phyloP scores from a whole-genome alignment of 352 stramenopile species.

The Globisporangium abappressorium region DNA sequence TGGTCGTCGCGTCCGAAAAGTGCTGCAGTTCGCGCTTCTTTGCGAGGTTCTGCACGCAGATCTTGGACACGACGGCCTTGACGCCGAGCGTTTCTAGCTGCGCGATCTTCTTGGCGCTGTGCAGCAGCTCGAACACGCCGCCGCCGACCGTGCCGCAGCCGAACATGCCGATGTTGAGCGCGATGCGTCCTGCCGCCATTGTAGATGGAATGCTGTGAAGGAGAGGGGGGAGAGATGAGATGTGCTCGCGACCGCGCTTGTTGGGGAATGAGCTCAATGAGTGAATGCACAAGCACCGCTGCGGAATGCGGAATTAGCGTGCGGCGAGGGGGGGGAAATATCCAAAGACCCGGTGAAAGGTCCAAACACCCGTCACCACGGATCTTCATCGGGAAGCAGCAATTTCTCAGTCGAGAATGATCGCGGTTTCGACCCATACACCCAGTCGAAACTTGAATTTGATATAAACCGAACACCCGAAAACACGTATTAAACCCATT shows the following conservation, averaged over 20 bases:
- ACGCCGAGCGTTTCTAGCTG: slow-evolving; percentile 63
- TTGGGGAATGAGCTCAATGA: not conserved
- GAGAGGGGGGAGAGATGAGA: not conserved
- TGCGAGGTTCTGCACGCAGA: slow-evolving; percentile 79
- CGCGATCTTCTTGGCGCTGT: slow-evolving; percentile 51
- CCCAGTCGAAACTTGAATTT: too few relatives aligned
- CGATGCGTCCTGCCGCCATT: slow-evolving; percentile 27
- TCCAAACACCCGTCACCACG: too few relatives aligned
- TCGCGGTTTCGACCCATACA: too few relatives aligned
- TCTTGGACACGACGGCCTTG: slow-evolving; percentile 79
- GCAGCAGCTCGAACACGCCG: slow-evolving; percentile 85
- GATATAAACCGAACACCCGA: too few relatives aligned
- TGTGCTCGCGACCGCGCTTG: slow-evolving; percentile 1
- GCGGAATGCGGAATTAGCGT: too few relatives aligned
- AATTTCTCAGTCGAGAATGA: too few relatives aligned
- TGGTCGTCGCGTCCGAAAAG: slow-evolving; percentile 41
- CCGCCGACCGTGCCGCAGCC: slow-evolving; percentile 87
- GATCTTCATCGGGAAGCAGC: too few relatives aligned
- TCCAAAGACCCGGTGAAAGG: not conserved
- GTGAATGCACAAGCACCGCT: not conserved
- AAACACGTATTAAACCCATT: too few relatives aligned
- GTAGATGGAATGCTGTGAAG: not conserved
- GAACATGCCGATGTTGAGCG: slow-evolving; percentile 85
- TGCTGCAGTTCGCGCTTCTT: slow-evolving; percentile 72
- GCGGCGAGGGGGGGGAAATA: not conserved